Conservation (phyloP, 805 yeast genomes). For the Huiozyma naganishii region DNA sequence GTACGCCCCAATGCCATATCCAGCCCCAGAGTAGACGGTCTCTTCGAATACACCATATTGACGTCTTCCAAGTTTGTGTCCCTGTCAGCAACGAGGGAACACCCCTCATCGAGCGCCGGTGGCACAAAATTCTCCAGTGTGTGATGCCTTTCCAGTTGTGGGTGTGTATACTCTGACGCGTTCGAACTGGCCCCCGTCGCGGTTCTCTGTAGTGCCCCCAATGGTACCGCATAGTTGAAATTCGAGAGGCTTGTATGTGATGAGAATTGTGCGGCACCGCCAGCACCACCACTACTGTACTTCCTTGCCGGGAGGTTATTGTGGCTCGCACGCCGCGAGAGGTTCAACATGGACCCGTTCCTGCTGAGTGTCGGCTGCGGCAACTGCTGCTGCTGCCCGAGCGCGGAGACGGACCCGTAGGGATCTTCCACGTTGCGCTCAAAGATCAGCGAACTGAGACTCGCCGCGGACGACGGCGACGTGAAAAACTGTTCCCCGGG, state of each 20-base stretch:
- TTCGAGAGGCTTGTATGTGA: slow-evolving; percentile 1
- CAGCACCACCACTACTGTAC: not conserved
- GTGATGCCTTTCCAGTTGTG: slow-evolving; percentile 20
- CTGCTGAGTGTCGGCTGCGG: not conserved
- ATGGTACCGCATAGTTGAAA: not conserved
- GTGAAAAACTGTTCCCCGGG: too few species aligned
- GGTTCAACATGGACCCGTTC: not conserved
- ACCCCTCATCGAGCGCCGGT: slow-evolving; percentile 72
- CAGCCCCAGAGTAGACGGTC: slow-evolving; percentile 44
- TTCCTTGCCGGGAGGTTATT: not conserved
- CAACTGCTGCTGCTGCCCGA: not conserved
- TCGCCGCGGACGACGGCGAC: not conserved
- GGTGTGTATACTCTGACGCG: slow-evolving; percentile 11
- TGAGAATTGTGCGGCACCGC: not conserved
- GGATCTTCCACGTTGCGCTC: slow-evolving; percentile 62
- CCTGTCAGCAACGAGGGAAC: slow-evolving; percentile 50
- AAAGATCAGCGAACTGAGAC: slow-evolving; percentile 39
- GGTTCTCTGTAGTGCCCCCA: not conserved
- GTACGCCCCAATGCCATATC: slow-evolving; percentile 26
- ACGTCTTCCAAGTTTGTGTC: slow-evolving; percentile 55
- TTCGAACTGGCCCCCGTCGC: not conserved
- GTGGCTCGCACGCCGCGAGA: not conserved
- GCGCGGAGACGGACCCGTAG: slow-evolving; percentile 7
- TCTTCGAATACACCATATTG: slow-evolving; percentile 58
- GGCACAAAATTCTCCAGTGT: slow-evolving; percentile 59